These are phyloP conservation scores for Candida schatavii DNA, from an alignment of 805 yeast species.

Conservation along the genomic window DNA sequence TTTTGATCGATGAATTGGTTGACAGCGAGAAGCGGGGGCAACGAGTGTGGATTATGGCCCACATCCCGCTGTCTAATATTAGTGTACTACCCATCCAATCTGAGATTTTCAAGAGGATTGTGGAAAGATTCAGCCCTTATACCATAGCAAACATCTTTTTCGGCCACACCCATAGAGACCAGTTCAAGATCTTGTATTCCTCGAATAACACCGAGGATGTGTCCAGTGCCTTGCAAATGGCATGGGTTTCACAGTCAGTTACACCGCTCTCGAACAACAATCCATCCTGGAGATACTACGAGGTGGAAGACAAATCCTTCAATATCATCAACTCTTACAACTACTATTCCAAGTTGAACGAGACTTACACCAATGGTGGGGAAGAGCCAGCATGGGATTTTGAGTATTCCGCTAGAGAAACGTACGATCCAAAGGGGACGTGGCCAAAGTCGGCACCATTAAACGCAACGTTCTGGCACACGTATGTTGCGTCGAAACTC, in stretches of 20 bases:
- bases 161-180: conserved; percentile 72
- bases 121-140: conserved; percentile 65
- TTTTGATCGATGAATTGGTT: conserved; percentile 58
- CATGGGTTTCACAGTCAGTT: conserved; percentile 65
- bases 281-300: conserved; percentile 73
- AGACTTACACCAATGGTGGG: conserved; percentile 51
- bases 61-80: conserved; percentile 54
- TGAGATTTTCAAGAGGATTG: conserved; percentile 50
- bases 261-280: conserved; percentile 59
- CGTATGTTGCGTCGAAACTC: conserved; percentile 44
- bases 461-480: conserved; percentile 69
- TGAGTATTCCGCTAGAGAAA: conserved; percentile 63
- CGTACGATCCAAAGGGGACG: conserved; percentile 44
- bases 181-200: conserved; percentile 57
- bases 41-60: conserved; percentile 73
- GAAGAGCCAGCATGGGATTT: conserved; percentile 60
- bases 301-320: conserved; percentile 59
- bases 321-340: conserved; percentile 58
- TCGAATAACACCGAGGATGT: conserved; percentile 41
- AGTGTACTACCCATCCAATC: conserved; percentile 67
- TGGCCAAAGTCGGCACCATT: conserved; percentile 64
- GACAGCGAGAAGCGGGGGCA: conserved; percentile 56
- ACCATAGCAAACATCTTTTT: conserved; percentile 67
- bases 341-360: conserved; percentile 58
- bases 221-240: conserved; percentile 50